A percentile compares a stretch with the other conserved stretches of the same genome.
These are phyloP conservation scores for Botrytis porri DNA, from an alignment of 2,329 filamentous ascomycete genomes.

Conservation along the genomic window DNA sequence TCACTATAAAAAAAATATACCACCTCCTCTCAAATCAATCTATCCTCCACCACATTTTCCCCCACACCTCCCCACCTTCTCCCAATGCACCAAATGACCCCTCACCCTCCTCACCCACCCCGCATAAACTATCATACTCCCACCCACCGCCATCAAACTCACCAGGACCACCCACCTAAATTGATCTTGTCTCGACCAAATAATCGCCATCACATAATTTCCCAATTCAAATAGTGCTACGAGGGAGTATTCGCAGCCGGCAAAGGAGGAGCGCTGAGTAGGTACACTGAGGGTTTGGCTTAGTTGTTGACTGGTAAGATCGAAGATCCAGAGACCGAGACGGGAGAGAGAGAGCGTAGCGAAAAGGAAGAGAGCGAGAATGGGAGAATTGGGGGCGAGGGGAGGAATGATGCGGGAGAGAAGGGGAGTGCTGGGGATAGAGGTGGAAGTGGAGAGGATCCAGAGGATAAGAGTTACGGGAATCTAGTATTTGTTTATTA, in stretches of 20 bases:
- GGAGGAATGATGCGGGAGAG: slow-evolving; percentile 37
- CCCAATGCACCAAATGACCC: slow-evolving; percentile 45
- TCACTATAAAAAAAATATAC: neutral
- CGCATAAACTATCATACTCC: slow-evolving; percentile 40
- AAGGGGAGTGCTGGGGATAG: neutral
- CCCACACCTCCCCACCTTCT: slow-evolving; percentile 30
- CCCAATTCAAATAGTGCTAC: slow-evolving; percentile 43
- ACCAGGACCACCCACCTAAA: slow-evolving; percentile 42
- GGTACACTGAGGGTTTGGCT: slow-evolving; percentile 42
- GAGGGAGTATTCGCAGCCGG: slow-evolving; percentile 44
- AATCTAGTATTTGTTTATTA: slow-evolving; percentile 28
- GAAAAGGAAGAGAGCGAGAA: slow-evolving; percentile 38
- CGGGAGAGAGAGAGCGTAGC: slow-evolving; percentile 44
- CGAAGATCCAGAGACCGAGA: slow-evolving; percentile 46
- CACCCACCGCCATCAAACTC: slow-evolving; percentile 38
- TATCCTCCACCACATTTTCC: slow-evolving; percentile 20
- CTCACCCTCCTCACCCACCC: slow-evolving; percentile 42
- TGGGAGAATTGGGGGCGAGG: slow-evolving; percentile 17
- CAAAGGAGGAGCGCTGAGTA: slow-evolving; percentile 42
- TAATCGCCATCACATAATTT: slow-evolving; percentile 40
- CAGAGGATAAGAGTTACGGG: slow-evolving; percentile 41
- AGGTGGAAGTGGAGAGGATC: slow-evolving; percentile 29
- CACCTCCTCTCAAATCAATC: neutral
- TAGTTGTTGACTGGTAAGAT: slow-evolving; percentile 45
- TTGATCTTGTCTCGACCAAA: slow-evolving; percentile 40